phyloP scores from a whole-genome alignment of 306 rosid genomes.

The Pterocarpus santalinus region DNA sequence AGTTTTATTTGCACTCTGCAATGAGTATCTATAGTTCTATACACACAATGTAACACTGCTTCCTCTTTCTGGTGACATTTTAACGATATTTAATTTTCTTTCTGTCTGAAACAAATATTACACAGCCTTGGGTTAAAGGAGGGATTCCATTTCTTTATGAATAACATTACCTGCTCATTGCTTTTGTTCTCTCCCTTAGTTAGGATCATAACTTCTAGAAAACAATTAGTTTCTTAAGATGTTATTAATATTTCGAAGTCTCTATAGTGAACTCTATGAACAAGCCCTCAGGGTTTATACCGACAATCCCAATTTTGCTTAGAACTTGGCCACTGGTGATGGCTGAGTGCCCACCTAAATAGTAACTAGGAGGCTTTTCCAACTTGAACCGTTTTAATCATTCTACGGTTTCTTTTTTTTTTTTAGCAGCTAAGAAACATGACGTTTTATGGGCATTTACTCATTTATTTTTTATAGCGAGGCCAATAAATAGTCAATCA shows the following conservation, averaged over 20 bases:
- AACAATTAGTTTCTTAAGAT: neutral
- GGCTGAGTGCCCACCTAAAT: neutral
- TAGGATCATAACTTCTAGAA: neutral
- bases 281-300: neutral
- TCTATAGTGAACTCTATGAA: too few species aligned
- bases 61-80: constrained; percentile 3
- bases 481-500: neutral
- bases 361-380: neutral
- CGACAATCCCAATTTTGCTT: neutral
- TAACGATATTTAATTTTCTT: neutral
- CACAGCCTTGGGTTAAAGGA: neutral
- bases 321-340: neutral
- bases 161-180: neutral
- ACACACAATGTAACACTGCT: constrained; percentile 27
- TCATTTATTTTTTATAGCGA: neutral
- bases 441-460: neutral
- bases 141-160: neutral
- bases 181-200: neutral
- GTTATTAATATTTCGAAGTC: neutral
- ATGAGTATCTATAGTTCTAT: constrained; percentile 9
- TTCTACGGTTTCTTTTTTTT: neutral
- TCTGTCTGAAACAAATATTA: constrained; percentile 3
- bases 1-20: constrained; percentile 12
- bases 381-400: neutral
- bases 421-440: neutral